Evolutionary conservation across 2,329 filamentous ascomycete genomes (phyloP).

Genomic region (Geoglossum cookeanum): DNA sequence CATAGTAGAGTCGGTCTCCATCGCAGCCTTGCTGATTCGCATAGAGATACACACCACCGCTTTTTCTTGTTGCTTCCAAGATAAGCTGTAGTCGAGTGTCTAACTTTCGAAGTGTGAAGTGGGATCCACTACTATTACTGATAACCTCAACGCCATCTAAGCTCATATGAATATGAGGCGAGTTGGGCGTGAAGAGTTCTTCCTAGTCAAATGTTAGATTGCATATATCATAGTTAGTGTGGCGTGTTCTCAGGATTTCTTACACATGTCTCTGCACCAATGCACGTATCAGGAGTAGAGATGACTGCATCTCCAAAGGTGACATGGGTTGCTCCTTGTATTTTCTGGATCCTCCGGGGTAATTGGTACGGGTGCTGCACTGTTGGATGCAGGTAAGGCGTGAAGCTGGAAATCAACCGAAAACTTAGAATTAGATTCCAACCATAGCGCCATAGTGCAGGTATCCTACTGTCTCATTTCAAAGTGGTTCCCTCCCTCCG

Average conservation of each 20-base stretch:
- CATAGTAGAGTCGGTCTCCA: conserved; percentile 42
- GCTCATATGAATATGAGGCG: conserved; percentile 38
- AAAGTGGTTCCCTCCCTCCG: conserved; percentile 24
- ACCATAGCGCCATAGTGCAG: too few species aligned
- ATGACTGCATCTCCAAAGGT: conserved; percentile 50
- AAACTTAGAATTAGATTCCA: too few species aligned
- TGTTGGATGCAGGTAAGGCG: conserved; percentile 38
- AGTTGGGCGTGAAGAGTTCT: too few species aligned
- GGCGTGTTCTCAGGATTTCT: conserved; percentile 19
- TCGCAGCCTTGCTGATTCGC: conserved; percentile 43
- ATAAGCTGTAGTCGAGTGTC: conserved; percentile 45
- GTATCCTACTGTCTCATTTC: conserved; percentile 44
- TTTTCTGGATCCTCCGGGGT: conserved; percentile 36
- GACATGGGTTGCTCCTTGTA: conserved; percentile 36
- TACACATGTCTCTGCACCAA: conserved; percentile 35
- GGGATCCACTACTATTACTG: conserved; percentile 49
- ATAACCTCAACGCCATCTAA: conserved; percentile 54
- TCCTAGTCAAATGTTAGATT: too few species aligned
- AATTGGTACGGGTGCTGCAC: conserved; percentile 43
- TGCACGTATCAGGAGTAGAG: conserved; percentile 10
- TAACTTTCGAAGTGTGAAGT: conserved; percentile 51
- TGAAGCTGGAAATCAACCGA: too few species aligned
- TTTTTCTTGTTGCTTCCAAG: conserved; percentile 41
- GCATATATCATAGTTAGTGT: too few species aligned
- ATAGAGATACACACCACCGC: conserved; percentile 32